Conservation (phyloP, 2,329 filamentous ascomycete genomes). For the Chalaropsis thielavioides region DNA sequence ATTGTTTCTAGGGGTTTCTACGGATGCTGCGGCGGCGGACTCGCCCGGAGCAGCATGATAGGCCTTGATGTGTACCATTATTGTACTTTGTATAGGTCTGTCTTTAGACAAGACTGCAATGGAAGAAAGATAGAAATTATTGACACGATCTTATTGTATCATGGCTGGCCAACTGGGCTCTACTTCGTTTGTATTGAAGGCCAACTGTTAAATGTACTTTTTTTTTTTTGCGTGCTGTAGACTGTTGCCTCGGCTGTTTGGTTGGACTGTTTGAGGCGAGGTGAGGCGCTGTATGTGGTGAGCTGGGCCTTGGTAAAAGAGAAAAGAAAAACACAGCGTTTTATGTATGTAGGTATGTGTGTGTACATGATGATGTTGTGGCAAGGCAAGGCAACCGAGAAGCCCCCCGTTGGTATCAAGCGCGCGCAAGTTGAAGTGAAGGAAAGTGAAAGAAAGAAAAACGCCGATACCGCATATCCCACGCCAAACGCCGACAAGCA, state of each 20-base stretch:
- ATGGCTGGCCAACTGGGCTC: not conserved
- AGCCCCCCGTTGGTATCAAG: not conserved
- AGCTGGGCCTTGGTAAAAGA: too few species aligned
- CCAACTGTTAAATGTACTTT: not conserved
- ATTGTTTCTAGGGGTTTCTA: not conserved
- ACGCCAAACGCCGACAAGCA: not conserved
- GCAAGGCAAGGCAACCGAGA: not conserved
- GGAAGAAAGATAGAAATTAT: not conserved
- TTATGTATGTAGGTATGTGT: too few species aligned
- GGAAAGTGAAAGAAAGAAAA: not conserved
- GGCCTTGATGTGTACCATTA: constrained; percentile 24
- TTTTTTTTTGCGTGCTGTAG: not conserved
- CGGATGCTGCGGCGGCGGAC: not conserved
- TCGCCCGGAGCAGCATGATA: not conserved
- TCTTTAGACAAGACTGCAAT: not conserved
- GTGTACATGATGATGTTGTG: too few species aligned
- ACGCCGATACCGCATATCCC: not conserved
- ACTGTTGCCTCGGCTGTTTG: not conserved
- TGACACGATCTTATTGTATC: not conserved
- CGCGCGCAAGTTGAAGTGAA: not conserved
- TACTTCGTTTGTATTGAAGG: not conserved
- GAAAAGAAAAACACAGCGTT: too few species aligned
- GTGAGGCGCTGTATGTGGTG: too few species aligned
- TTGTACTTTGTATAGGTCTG: constrained; percentile 17
- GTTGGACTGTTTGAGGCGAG: not conserved